A percentile compares a stretch with the other conserved stretches of the same genome.
These are phyloP conservation scores for Echria macrotheca DNA, from an alignment of 495 filamentous ascomycete species.

Conservation along the genomic window DNA sequence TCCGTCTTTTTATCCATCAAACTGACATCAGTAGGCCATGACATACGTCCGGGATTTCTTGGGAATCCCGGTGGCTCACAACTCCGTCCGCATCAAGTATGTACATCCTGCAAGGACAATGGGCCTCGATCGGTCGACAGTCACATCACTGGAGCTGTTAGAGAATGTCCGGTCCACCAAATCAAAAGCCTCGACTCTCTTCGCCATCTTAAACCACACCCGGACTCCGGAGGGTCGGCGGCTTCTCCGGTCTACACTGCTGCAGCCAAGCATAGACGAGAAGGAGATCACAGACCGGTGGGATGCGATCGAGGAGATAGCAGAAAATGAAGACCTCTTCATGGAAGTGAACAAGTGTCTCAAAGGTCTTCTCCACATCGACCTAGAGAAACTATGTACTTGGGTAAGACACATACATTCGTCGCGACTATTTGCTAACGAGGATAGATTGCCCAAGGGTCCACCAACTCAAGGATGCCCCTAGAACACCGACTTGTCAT, in stretches of 20 bases:
- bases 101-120: constrained; percentile 87
- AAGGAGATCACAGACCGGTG: constrained; percentile 59
- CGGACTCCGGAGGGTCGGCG: constrained; percentile 83
- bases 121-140: constrained; percentile 87
- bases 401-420: constrained; percentile 17
- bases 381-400: constrained; percentile 17
- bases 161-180: constrained; percentile 73
- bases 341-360: constrained; percentile 62
- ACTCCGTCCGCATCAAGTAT: constrained; percentile 81
- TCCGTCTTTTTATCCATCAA: no score
- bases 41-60: constrained; percentile 70
- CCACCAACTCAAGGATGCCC: not conserved
- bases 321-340: constrained; percentile 83
- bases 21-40: constrained; percentile 70
- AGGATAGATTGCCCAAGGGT: not conserved
- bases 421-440: no score
- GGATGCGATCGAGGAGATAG: constrained; percentile 81
- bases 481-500: constrained; percentile 15
- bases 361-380: constrained; percentile 16
- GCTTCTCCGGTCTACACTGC: constrained; percentile 70
- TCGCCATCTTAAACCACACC: constrained; percentile 78
- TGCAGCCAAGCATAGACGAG: constrained; percentile 80
- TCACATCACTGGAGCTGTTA: constrained; percentile 79
- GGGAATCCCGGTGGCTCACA: constrained; percentile 58
- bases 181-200: constrained; percentile 70